Evolutionary conservation across 495 filamentous ascomycete species (phyloP).

Genomic region (Trichocladium uniseriatum): DNA sequence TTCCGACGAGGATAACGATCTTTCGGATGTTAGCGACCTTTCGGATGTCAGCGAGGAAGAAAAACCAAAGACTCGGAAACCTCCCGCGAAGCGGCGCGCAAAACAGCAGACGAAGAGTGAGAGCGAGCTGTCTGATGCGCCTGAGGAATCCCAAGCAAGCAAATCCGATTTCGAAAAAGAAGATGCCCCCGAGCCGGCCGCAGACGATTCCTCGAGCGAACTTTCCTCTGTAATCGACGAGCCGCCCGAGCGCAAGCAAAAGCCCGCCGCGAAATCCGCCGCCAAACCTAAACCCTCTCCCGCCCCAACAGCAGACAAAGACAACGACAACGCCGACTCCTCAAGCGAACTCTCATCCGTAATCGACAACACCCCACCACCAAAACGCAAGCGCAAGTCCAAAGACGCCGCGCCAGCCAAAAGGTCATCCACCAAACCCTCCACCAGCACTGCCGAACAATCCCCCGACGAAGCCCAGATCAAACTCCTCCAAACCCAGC

Average conservation of each 20-base stretch:
- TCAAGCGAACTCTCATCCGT: slow-evolving; percentile 71
- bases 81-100: background rate
- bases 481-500: slow-evolving; percentile 79
- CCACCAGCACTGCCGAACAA: slow-evolving; percentile 37
- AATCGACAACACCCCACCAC: slow-evolving; percentile 29
- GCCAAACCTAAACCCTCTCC: slow-evolving; percentile 5
- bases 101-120: background rate
- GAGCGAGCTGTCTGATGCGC: slow-evolving; percentile 2
- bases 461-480: slow-evolving; percentile 70
- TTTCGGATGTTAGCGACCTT: slow-evolving; percentile 17
- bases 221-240: slow-evolving; percentile 71
- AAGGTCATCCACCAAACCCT: slow-evolving; percentile 11
- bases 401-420: slow-evolving; percentile 6
- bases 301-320: slow-evolving; percentile 19
- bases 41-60: slow-evolving; percentile 5
- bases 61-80: background rate
- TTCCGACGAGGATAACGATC: slow-evolving; percentile 31
- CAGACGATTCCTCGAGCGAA: slow-evolving; percentile 62
- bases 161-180: slow-evolving; percentile 26
- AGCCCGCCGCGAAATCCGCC: slow-evolving; percentile 17
- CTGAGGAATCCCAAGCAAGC: slow-evolving; percentile 23
- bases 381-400: slow-evolving; percentile 21
- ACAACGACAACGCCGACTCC: slow-evolving; percentile 43
- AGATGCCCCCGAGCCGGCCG: slow-evolving; percentile 15
- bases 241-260: slow-evolving; percentile 26